Conservation (phyloP, 352 stramenopile species). For the Globisporangium cylindrosporum region DNA sequence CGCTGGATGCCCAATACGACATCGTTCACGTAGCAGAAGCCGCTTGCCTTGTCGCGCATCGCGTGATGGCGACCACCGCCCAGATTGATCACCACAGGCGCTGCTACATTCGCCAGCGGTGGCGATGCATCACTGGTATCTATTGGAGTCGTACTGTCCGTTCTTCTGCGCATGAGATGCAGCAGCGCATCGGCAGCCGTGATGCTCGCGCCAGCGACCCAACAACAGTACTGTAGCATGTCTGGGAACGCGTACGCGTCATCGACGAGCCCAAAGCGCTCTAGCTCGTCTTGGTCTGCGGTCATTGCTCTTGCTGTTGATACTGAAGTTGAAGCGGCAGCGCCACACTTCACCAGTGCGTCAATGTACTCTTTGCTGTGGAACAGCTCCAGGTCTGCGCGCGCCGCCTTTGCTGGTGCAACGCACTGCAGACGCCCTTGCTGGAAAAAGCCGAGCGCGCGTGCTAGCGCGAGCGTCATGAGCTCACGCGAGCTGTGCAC, state of each 20-base stretch:
- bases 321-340: not conserved
- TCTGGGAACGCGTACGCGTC: slow-evolving; percentile 50
- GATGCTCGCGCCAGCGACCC: slow-evolving; percentile 52
- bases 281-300: slow-evolving; percentile 10
- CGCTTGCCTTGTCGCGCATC: slow-evolving; percentile 48
- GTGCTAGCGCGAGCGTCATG: slow-evolving; percentile 43
- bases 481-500: slow-evolving; percentile 37
- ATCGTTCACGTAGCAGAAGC: slow-evolving; percentile 79
- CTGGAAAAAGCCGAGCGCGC: slow-evolving; percentile 22
- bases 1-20: slow-evolving; percentile 48
- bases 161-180: slow-evolving; percentile 22
- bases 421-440: slow-evolving; percentile 27
- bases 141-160: not conserved
- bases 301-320: not conserved
- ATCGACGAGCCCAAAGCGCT: slow-evolving; percentile 58
- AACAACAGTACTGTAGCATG: slow-evolving; percentile 60
- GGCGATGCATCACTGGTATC: no score
- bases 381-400: slow-evolving; percentile 30
- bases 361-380: slow-evolving; percentile 42
- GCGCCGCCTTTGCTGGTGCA: slow-evolving; percentile 29
- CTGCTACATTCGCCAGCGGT: not conserved
- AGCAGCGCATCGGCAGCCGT: slow-evolving; percentile 53
- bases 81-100: slow-evolving; percentile 41
- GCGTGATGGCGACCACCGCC: slow-evolving; percentile 66
- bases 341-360: slow-evolving; percentile 13